These are phyloP conservation scores for Calonectria pseudoreteaudii DNA, from an alignment of 2,329 filamentous ascomycete genomes.

Conservation along the genomic window DNA sequence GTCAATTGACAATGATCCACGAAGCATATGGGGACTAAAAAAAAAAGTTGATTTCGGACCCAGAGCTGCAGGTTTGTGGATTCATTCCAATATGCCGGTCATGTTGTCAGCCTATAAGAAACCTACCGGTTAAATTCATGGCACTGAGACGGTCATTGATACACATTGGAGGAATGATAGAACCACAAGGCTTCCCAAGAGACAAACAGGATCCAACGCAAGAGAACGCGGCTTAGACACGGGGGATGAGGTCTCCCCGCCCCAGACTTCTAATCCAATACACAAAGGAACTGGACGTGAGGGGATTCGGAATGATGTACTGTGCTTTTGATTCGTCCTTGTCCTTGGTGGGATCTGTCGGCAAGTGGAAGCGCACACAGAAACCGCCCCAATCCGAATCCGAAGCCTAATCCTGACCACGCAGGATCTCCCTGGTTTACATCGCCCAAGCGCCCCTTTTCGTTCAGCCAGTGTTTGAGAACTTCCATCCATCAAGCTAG, in stretches of 20 bases:
- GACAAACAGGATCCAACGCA: background rate
- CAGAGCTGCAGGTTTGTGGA: background rate
- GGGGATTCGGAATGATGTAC: slow-evolving; percentile 7
- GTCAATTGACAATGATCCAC: slow-evolving; percentile 8
- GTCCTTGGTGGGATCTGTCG: background rate
- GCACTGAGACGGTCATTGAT: background rate
- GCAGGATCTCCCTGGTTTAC: background rate
- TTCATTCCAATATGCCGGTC: background rate
- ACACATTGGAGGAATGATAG: background rate
- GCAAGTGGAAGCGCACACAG: slow-evolving; percentile 1
- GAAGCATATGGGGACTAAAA: background rate
- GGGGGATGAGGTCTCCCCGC: background rate
- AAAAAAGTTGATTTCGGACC: background rate
- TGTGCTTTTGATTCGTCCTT: background rate
- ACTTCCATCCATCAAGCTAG: background rate
- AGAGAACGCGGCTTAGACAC: background rate
- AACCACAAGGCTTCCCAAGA: background rate
- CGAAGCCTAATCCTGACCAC: background rate
- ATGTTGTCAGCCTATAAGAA: background rate
- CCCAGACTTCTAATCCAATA: background rate
- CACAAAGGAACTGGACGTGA: slow-evolving; percentile 1
- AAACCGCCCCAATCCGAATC: background rate
- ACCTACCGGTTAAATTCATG: background rate
- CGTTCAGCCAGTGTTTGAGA: slow-evolving; percentile 22
- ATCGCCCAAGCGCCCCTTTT: slow-evolving; percentile 15